Conservation (phyloP, 2,329 filamentous ascomycete genomes). For the Coniochaeta sp. region DNA sequence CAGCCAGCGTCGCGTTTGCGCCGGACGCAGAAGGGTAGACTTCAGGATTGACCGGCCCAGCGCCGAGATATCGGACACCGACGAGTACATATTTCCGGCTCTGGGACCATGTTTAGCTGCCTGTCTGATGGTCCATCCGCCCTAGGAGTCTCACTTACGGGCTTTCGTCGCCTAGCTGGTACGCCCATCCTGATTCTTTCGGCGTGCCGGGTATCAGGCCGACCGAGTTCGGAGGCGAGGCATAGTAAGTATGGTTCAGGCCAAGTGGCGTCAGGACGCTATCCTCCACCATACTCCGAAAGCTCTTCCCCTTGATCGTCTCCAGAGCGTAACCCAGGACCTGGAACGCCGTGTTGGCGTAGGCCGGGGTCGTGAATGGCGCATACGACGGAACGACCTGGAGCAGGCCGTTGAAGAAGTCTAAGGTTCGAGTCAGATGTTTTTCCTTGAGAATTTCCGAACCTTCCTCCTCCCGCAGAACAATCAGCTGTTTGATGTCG, state of each 20-base stretch:
- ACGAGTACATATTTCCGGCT: conserved; percentile 37
- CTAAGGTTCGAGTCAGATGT: neutral
- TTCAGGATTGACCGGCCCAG: conserved; percentile 35
- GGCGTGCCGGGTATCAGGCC: conserved; percentile 16
- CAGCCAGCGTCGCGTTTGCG: conserved; percentile 34
- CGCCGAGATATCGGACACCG: conserved; percentile 28
- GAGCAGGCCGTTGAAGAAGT: conserved; percentile 3
- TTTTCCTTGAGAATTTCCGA: neutral
- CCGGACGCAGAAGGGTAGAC: conserved; percentile 24
- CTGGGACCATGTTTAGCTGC: conserved; percentile 9
- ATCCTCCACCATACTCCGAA: conserved; percentile 1
- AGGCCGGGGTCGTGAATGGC: conserved; percentile 3
- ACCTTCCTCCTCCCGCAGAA: neutral
- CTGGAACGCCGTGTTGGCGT: conserved; percentile 3
- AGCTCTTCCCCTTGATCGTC: neutral
- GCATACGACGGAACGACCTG: conserved; percentile 1
- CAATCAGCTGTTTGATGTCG: neutral
- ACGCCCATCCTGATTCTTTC: conserved; percentile 22
- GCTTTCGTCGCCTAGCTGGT: conserved; percentile 28
- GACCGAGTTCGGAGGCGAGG: conserved; percentile 8
- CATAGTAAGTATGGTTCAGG: conserved; percentile 7
- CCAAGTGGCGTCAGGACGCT: neutral
- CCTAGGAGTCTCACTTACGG: conserved; percentile 22
- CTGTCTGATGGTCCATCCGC: no score
- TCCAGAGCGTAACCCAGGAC: neutral